Base-by-base conservation (phyloP, 2,329 filamentous ascomycete genomes). In the Alternaria dauci region DNA sequence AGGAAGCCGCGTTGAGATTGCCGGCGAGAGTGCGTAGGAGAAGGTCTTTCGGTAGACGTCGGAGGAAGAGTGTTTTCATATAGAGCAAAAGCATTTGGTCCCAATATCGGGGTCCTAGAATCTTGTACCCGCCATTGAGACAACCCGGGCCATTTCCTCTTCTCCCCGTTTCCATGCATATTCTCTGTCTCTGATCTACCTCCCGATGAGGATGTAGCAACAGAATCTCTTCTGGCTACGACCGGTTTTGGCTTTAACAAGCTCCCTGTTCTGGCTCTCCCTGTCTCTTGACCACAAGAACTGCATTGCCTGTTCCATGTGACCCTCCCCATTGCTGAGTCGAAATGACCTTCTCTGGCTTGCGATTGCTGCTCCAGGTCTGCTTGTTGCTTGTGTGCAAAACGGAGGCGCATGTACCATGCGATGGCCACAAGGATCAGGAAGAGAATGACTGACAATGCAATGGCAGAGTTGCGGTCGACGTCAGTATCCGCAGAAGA, bases 401-500 rank as follows among this genome's bases (percentile, higher is more conserved):
- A n/a, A 20, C 34, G 36, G 4, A 50, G 25, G 43, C 44, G 46
- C 32, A 50, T 9, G 38, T 41, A 56, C 44, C 53, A 50, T 25
- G 36, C 44, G 28, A 50, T 25, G 5, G 53, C 53, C 2, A 41
- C 26, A 8, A 56, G 44, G 3, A 50, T 30, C 34, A 50, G 36
- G 36, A 41, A 41, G n/a, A 56, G 38, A 14, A 68, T 52, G 26
- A 52, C 23, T 28, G 57, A 61, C 4, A 65, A 58, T n/a, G 59
- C 63, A 42, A 67, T 62, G 38, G 55, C 59, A 39, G 63, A 58
- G 52, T 62, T 48, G 42, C 53, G 52, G 42, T 68, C 55, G n/a
- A 65, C 39, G 18, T 55, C 32, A 14, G 46, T 38, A 47, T 23
- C 28, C 54, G 50, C 5, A 12, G 50, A 30, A 8, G 42, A 55